These are phyloP conservation scores for Stephanodiscus minutulus DNA, from an alignment of 108 stramenopile species.

Conservation along the genomic window DNA sequence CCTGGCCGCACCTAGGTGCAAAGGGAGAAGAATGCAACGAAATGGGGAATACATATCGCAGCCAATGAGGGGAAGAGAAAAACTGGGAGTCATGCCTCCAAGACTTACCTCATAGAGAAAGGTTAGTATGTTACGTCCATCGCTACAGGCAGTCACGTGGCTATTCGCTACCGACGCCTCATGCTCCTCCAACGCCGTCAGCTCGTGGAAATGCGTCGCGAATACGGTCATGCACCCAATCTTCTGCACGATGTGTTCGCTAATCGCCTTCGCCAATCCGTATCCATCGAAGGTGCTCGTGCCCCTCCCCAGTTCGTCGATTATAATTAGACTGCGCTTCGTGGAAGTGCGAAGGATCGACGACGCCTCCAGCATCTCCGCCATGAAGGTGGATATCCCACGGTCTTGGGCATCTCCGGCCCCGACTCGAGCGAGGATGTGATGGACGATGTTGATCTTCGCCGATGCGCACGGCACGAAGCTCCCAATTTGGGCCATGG, in stretches of 20 bases:
- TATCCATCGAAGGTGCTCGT: slow-evolving; percentile 97
- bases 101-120: slow-evolving; percentile 72
- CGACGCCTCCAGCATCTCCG: slow-evolving; percentile 98
- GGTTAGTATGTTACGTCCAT: slow-evolving; percentile 67
- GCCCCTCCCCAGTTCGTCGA: slow-evolving; percentile 99
- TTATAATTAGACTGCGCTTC: slow-evolving; percentile 91
- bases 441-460: slow-evolving; percentile 91
- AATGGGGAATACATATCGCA: not conserved
- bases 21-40: not conserved
- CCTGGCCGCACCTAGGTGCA: slow-evolving; percentile 75
- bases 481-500: slow-evolving; percentile 95
- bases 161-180: slow-evolving; percentile 75
- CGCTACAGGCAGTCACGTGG: slow-evolving; percentile 88
- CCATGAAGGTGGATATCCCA: slow-evolving; percentile 99
- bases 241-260: slow-evolving; percentile 82
- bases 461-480: slow-evolving; percentile 87
- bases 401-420: slow-evolving; percentile 95
- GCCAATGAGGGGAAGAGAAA: slow-evolving; percentile 31
- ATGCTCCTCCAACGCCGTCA: slow-evolving; percentile 77
- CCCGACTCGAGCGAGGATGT: slow-evolving; percentile 92
- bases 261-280: slow-evolving; percentile 95
- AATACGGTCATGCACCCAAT: slow-evolving; percentile 92
- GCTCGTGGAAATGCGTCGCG: slow-evolving; percentile 99
- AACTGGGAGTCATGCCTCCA: not conserved
- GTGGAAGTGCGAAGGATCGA: slow-evolving; percentile 90